Evolutionary conservation across 306 rosid genomes (phyloP).

Genomic region (Glycyrrhiza uralensis): DNA sequence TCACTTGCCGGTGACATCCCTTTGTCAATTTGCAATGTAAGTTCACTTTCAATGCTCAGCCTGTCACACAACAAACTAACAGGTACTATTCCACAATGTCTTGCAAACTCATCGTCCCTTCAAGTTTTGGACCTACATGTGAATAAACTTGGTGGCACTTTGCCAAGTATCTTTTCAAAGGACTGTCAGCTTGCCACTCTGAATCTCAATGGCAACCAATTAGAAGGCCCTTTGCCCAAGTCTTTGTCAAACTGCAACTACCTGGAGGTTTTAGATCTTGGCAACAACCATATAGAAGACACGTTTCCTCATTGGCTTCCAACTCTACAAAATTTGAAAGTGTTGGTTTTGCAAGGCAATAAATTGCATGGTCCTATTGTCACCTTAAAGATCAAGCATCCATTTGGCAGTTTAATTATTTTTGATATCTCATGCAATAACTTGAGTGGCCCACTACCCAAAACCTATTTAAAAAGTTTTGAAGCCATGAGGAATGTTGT

Average conservation of each 20-base stretch:
- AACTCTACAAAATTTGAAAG: background rate
- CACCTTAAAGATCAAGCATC: background rate
- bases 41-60: background rate
- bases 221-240: slow-evolving; percentile 29
- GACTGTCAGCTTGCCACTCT: rapidly evolving
- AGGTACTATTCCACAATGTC: slow-evolving; percentile 26
- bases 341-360: slow-evolving; percentile 33
- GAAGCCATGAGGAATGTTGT: slow-evolving; percentile 18
- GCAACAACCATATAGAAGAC: slow-evolving; percentile 27
- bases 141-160: slow-evolving; percentile 29
- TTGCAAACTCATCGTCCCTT: background rate
- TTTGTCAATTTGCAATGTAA: background rate
- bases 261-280: slow-evolving; percentile 31
- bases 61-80: slow-evolving; percentile 11
- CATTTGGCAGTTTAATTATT: slow-evolving; percentile 20
- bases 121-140: background rate
- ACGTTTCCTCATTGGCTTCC: slow-evolving; percentile 40
- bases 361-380: slow-evolving; percentile 34
- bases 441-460: slow-evolving; percentile 31
- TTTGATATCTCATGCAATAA: slow-evolving; percentile 27
- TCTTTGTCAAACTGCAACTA: background rate
- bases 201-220: slow-evolving; percentile 23
- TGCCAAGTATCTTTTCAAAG: background rate
- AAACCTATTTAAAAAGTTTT: background rate
- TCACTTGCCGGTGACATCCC: background rate